Percentiles rank a stretch among this genome's conserved stretches.
phyloP scores from a whole-genome alignment of 495 filamentous ascomycete species.

The Barbatosphaeria neglecta region DNA sequence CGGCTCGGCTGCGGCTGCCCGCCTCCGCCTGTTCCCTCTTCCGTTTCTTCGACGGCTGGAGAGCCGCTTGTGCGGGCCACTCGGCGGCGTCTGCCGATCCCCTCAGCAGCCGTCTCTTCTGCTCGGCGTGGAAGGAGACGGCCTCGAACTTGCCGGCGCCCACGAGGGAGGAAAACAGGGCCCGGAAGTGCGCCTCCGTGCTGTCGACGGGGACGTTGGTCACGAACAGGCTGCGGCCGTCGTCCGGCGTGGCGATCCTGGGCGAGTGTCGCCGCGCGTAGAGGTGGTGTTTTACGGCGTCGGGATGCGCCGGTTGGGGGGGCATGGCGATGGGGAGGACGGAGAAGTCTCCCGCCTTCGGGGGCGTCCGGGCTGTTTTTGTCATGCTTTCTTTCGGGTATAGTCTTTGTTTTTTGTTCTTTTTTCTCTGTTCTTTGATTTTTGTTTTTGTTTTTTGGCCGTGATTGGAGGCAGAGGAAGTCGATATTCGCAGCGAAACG shows the following conservation, averaged over 20 bases:
- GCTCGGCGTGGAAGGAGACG: conserved; percentile 55
- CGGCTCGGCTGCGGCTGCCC: conserved; percentile 43
- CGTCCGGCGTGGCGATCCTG: conserved; percentile 58
- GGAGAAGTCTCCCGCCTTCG: conserved; percentile 32
- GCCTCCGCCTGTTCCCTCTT: conserved; percentile 46
- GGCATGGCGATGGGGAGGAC: conserved; percentile 51
- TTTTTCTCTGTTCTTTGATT: neutral
- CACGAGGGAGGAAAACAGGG: conserved; percentile 57
- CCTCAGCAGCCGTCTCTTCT: conserved; percentile 11
- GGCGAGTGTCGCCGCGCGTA: conserved; percentile 76
- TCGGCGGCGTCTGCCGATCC: conserved; percentile 20
- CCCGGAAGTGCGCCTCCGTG: conserved; percentile 62
- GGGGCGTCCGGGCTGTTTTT: conserved; percentile 18
- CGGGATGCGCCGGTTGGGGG: conserved; percentile 42
- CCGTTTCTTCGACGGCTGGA: conserved; percentile 48
- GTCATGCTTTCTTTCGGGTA: too few species aligned
- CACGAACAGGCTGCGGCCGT: conserved; percentile 69
- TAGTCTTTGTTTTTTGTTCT: neutral
- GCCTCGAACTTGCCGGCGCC: conserved; percentile 65
- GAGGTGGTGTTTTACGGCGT: conserved; percentile 63
- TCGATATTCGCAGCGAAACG: too few species aligned
- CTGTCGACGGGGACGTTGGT: conserved; percentile 82
- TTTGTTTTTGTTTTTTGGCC: too few species aligned
- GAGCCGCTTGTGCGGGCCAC: conserved; percentile 27
- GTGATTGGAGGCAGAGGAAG: too few species aligned